Evolutionary conservation across 2,329 filamentous ascomycete genomes (phyloP).

Genomic region (Sclerotinia glacialis): DNA sequence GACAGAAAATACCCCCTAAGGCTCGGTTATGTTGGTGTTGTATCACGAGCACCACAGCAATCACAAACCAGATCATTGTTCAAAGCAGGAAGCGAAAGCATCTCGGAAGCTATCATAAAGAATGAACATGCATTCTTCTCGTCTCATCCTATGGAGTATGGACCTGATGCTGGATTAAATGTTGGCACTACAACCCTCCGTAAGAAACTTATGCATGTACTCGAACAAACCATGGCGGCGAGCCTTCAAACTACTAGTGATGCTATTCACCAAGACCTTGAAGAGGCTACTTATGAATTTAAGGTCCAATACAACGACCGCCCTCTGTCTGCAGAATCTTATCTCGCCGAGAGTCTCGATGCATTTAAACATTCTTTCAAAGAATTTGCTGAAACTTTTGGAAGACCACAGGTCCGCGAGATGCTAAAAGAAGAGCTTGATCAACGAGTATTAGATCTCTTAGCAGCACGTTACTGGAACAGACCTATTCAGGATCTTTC

Average conservation of each 20-base stretch:
- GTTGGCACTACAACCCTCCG: constrained; percentile 84
- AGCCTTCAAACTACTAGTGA: constrained; percentile 87
- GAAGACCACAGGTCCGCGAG: constrained; percentile 81
- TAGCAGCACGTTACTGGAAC: constrained; percentile 97
- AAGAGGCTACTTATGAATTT: constrained; percentile 97
- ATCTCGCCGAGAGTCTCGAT: constrained; percentile 91
- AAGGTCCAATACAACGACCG: constrained; percentile 99
- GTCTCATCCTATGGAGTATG: constrained; percentile 77
- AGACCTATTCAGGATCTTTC: constrained; percentile 85
- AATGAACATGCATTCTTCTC: constrained; percentile 89
- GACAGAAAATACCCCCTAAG: constrained; percentile 92
- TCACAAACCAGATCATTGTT: constrained; percentile 64
- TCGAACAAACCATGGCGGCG: constrained; percentile 95
- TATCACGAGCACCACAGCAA: constrained; percentile 69
- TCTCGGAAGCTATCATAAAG: constrained; percentile 76
- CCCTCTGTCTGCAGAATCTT: constrained; percentile 90
- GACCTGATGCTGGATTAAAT: constrained; percentile 65
- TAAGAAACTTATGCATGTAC: constrained; percentile 94
- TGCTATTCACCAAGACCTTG: constrained; percentile 89
- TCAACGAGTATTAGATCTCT: constrained; percentile 87
- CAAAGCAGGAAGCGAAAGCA: constrained; percentile 75
- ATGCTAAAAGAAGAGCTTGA: constrained; percentile 90
- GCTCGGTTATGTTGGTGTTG: constrained; percentile 94
- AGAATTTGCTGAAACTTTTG: constrained; percentile 85
- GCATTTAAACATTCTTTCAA: constrained; percentile 98